Evolutionary conservation across 768 basidiomycete species (phyloP).

Genomic region (Naganishia vishniacii): DNA sequence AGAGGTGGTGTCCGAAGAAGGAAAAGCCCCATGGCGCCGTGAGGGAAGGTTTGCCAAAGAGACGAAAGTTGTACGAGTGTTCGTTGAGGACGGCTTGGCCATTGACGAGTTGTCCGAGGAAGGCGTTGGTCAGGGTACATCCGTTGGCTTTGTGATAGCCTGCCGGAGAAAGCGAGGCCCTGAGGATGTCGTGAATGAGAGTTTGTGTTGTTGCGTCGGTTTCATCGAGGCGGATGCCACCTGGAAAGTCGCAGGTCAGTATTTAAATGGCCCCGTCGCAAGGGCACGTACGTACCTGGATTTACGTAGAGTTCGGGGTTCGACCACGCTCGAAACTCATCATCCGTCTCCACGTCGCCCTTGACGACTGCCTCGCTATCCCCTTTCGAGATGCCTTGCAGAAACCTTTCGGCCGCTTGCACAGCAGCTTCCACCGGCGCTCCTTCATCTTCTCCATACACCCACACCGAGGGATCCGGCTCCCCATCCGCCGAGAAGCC

Average conservation of each 20-base stretch:
- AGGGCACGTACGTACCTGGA: slow-evolving; percentile 25
- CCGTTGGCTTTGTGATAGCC: slow-evolving; percentile 40
- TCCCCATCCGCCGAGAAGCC: slow-evolving; percentile 37
- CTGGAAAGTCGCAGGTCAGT: slow-evolving; percentile 7
- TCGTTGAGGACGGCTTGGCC: slow-evolving; percentile 37
- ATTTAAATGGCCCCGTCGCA: not conserved
- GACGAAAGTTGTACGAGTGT: slow-evolving; percentile 41
- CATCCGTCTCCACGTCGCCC: slow-evolving; percentile 31
- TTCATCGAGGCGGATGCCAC: slow-evolving; percentile 41
- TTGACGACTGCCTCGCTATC: slow-evolving; percentile 29
- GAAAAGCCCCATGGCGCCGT: slow-evolving; percentile 38
- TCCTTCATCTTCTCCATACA: slow-evolving; percentile 37
- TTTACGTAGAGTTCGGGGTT: slow-evolving; percentile 42
- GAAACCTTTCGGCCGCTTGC: slow-evolving; percentile 30
- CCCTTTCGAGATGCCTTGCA: slow-evolving; percentile 26
- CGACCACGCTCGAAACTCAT: slow-evolving; percentile 32
- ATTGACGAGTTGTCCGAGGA: slow-evolving; percentile 40
- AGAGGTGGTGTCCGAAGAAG: slow-evolving; percentile 45
- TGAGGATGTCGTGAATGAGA: slow-evolving; percentile 34
- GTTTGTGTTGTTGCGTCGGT: slow-evolving; percentile 29
- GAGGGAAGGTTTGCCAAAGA: slow-evolving; percentile 27
- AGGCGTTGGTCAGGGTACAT: slow-evolving; percentile 39
- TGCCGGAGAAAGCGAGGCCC: slow-evolving; percentile 32
- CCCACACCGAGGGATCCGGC: slow-evolving; percentile 28
- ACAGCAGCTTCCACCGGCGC: slow-evolving; percentile 34